Base-by-base conservation (phyloP, 805 yeast genomes). In the Zygotorulaspora sp. region DNA sequence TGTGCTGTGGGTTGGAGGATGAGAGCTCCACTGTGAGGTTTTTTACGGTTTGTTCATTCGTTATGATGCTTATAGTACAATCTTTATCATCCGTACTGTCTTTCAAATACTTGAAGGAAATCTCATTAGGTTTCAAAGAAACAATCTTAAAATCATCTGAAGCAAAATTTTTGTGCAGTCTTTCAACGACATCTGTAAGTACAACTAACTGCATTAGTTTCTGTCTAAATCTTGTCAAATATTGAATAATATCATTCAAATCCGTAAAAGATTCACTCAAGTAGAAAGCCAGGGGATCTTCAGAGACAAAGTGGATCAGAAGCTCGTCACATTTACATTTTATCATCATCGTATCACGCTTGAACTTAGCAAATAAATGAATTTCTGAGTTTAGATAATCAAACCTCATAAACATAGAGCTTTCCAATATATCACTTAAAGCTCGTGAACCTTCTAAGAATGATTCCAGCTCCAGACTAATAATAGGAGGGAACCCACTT, bases 131-230 rank as follows among this genome's bases (percentile, higher is more conserved):
- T 33, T 54, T 54, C 26, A 61, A 37, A 16, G 54, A 54, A 8
- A 59, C 49, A 21, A 62, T 58, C 30, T 51, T 51, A 42, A 62
- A 62, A 34, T 49, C 46, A 5, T 54, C 55, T 8, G 63, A 55
- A 10, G 57, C 51, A 38, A 62, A 62, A 32, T 53, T 61, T 14
- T 53, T 49, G 35, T 58, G 61, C 24, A 62, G 32, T 25, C 53
- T 56, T 30, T 61, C 64, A 5, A 62, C 57, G 4, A 61, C 64
- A 38, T 61, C 61, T 2, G 61, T 62, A 9, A 62, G 28, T 9
- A 59, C 46, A 15, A 61, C 58, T 30, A 62, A 38, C 40, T 61
- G 65, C 54, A 56, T 53, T 25, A 62, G 36, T 35, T 55, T 60
- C 27, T 58, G 53, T 30, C 57, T 58, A 42, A 61, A 57, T 27